Base-by-base conservation (phyloP, 2,329 filamentous ascomycete species). In the Neonectria magnoliae region DNA sequence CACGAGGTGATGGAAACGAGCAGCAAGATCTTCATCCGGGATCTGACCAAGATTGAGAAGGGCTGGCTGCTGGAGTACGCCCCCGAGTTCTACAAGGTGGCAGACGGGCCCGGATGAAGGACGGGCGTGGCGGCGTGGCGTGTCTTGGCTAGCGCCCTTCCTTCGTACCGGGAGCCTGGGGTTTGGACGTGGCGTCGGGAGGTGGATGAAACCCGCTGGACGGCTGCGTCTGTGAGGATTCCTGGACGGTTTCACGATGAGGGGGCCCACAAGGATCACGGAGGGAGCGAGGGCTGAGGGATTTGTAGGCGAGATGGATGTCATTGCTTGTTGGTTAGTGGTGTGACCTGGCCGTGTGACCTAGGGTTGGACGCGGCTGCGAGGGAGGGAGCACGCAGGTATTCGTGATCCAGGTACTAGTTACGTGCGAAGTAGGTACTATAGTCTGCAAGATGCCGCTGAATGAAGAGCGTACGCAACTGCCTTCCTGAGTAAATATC, bases 41-140 rank as follows among this genome's bases (percentile, higher is more conserved):
- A 98, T 78, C 83, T 98, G 64, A 96, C 91, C n/a, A 96, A 93
- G 81, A 92, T 98, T 73, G 93, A 98, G 77, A 97, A 93, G 84
- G 84, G 82, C n/a, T 99, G 95, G 93, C 84, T 99, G 71, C 77
- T 94, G 52, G 93, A 98, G 78, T 97, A 95, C 82, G 94, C 93
- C 14, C 89, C 93, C 0, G 90, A 91, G 59, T 98, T 92, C 76
- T 97, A 97, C 77, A 86, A 88, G 73, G 79, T 93, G 20, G 85
- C 75, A 61, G 70, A 75, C 71, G 69, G 73, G 55, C 67, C 73
- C 64, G 66, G 70, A 55, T 72, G 62, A 62, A 65, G 53, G 44
- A 62, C 50, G 48, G 63, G 51, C 42, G 25, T 45, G 29, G 45
- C 42, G n/a, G 16, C 25, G 58, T 29, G 55, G 50, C 44, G 42